Percentiles rank a stretch among this genome's conserved stretches.
phyloP scores from a whole-genome alignment of 129 eudicot species.

The Centaurea solstitialis region DNA sequence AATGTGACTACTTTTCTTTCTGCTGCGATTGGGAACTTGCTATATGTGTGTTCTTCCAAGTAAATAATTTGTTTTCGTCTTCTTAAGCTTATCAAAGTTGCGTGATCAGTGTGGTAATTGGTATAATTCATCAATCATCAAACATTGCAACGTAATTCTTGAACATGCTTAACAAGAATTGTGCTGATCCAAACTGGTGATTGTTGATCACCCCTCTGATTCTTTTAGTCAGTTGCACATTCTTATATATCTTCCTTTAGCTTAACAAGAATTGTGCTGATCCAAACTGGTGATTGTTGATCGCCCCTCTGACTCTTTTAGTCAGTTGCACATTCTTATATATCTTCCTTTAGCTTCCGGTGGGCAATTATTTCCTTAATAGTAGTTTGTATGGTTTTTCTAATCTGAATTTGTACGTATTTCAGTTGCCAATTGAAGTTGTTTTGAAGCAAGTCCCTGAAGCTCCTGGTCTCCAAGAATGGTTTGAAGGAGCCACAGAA shows the following conservation, averaged over 20 bases:
- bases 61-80: too few species aligned
- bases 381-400: not conserved
- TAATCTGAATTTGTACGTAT: slow-evolving; percentile 16
- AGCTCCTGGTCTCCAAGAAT: slow-evolving; percentile 83
- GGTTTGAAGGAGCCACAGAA: slow-evolving; percentile 88
- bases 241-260: not conserved
- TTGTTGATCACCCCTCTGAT: not conserved
- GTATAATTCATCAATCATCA: not conserved
- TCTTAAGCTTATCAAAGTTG: not conserved
- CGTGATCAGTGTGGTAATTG: not conserved
- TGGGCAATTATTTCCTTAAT: not conserved
- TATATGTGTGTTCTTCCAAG: not conserved
- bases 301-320: not conserved
- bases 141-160: not conserved
- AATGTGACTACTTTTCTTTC: not conserved
- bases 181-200: not conserved
- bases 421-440: slow-evolving; percentile 76
- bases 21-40: not conserved
- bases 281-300: not conserved
- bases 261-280: too few species aligned
- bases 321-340: not conserved
- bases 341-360: not conserved
- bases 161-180: not conserved
- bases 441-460: slow-evolving; percentile 62
- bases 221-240: not conserved